Evolutionary conservation across 306 rosid species (phyloP), one percentile per base, ranked within the genome.

Genomic region (Pachyrhizus erosus): DNA sequence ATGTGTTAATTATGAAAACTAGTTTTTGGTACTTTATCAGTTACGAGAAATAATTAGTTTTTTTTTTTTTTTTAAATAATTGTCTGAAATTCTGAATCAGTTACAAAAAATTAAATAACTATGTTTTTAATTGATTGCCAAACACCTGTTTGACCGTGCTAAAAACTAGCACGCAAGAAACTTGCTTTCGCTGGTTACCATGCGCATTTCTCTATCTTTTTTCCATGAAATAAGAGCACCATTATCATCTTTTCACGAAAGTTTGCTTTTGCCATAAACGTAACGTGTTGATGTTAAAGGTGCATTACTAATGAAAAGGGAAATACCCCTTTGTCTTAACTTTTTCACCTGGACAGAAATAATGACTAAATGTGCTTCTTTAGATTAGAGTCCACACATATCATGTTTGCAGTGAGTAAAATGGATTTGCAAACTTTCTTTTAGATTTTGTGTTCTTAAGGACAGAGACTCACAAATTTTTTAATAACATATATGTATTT

Each of bases 271-370:
- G 14, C 26, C 33, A 13, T 0, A 11, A 29, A 55, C 54, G 74
- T 57, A 62, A 21, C 76, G 75, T 78, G 45, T 62, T 78, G 75
- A 20, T 71, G 57, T 48, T 12, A 26, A 61, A 70, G 21, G 15
- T 57, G 48, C 76, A 26, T 66, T 57, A 0, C 34, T 1, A n/a
- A 51, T 49, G 48, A 34, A 34, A 66, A 64, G 11, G 39, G 73
- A 73, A 78, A 18, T 74, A 4, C 24, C 26, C 61, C 27, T 60
- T 66, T 62, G 34, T 42, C 66, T 34, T 29, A 23, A 11, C 54
- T 40, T 45, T 76, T 45, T 29, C 69, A 18, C 9, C 7, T 29
- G 18, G 39, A 45, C 13, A 12, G 10, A 24, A 69, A 52, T 23
- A 58, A 23, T 11, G 23, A 20, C 39, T 34, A 46, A 23, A 23